Base-by-base conservation (phyloP, 176 grass and related monocot genomes). In the Lolium multiflorum region DNA sequence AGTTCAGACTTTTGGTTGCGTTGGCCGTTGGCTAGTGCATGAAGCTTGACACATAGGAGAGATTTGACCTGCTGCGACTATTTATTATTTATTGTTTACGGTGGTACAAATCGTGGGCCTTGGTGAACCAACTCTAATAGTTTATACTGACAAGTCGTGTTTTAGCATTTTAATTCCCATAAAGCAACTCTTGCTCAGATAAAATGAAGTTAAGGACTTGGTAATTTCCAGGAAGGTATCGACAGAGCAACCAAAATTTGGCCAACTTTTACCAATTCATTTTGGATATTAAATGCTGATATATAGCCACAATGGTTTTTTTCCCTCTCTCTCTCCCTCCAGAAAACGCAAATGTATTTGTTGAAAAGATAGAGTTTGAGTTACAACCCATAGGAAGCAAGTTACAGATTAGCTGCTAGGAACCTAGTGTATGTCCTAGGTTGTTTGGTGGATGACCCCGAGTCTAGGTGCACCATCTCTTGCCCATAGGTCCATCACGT, bases 201-300 rank as follows among this genome's bases (percentile, higher is more conserved):
- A 11, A 74, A 74, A 83, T 71, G 28, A n/a, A 7, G 11, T 1
- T 14, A 58, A 58, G 54, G 54, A 55, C 15, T 55, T 15, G 51
- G 15, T 7, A 81, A 43, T 31, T 82, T 57, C 37, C 50, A 57
- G 13, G 49, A 44, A 43, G 41, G 65, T 35, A 82, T 71, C 21
- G 6, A 58, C 37, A 46, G 21, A 80, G 16, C 31, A 63, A 63
- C 13, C 57, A 47, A 48, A 10, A 28, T 48, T 28, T 15, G 15
- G 43, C 13, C 3, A 7, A 44, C 21, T 55, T 52, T 76, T 77
- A 51, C 28, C 17, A 11, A 78, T 15, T 31, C 54, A 78, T 11
- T 77, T 38, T 77, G 20, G 54, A 77, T 17, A 70, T 52, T 80
- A 31, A 71, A 61, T 60, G n/a, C 13, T 66, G 24, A 81, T 74